phyloP scores from a whole-genome alignment of 1,284 basidiomycete genomes.

The Lentinus polychrous region DNA sequence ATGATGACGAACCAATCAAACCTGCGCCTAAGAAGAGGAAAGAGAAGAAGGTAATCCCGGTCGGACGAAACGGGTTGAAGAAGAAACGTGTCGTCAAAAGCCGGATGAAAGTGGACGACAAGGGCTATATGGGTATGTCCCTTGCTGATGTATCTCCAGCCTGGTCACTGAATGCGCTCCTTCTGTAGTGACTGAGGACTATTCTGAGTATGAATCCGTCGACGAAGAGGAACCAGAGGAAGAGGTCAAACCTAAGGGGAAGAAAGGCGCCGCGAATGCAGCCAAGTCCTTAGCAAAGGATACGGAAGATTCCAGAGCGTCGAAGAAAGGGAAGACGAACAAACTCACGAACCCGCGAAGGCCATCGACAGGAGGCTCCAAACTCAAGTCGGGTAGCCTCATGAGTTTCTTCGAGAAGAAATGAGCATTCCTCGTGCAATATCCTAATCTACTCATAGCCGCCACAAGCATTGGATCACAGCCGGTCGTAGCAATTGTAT shows the following conservation, averaged over 20 bases:
- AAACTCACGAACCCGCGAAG: constrained; percentile 11
- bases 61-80: constrained; percentile 67
- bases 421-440: constrained; percentile 1
- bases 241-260: constrained; percentile 21
- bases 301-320: constrained; percentile 16
- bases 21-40: constrained; percentile 45
- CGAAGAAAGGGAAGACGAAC: constrained; percentile 4
- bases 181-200: constrained; percentile 61
- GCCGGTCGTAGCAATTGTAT: neutral
- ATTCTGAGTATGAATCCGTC: constrained; percentile 73
- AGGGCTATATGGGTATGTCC: constrained; percentile 64
- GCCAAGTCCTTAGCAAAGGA: constrained; percentile 28
- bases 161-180: neutral
- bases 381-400: constrained; percentile 19
- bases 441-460: no score
- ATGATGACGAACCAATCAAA: constrained; percentile 30
- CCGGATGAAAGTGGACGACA: constrained; percentile 45
- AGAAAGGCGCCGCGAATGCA: constrained; percentile 23
- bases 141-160: neutral
- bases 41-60: constrained; percentile 53
- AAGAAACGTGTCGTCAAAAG: constrained; percentile 61
- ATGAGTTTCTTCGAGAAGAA: constrained; percentile 26
- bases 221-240: constrained; percentile 44
- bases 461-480: no score
- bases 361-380: constrained; percentile 14